Conservation (phyloP, 73 alveolate genomes). For the Tetrahymena elliotti region DNA sequence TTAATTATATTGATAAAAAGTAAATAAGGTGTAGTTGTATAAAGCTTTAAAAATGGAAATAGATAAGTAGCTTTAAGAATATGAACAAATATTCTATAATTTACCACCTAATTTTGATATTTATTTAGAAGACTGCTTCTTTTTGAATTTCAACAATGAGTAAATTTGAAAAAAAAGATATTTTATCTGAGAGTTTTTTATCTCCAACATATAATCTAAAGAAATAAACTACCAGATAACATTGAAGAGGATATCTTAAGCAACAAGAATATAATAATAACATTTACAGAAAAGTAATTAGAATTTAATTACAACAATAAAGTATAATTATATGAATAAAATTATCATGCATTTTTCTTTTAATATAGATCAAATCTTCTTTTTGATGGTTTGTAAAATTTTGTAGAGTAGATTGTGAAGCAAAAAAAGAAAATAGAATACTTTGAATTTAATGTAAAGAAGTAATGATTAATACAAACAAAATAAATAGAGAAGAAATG, state of each 20-base stretch:
- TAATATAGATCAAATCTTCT: background rate
- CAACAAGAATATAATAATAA: background rate
- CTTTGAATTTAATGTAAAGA: background rate
- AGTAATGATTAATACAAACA: background rate
- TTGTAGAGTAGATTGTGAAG: background rate
- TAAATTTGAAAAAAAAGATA: too few relatives aligned
- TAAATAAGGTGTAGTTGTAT: background rate
- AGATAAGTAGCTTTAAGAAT: background rate
- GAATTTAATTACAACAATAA: background rate
- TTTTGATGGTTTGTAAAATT: background rate
- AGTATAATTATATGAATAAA: too few relatives aligned
- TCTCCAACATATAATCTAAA: too few relatives aligned
- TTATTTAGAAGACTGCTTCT: background rate
- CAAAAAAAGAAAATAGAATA: background rate
- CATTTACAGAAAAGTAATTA: background rate
- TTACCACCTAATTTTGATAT: background rate
- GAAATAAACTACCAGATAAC: background rate
- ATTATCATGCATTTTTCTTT: background rate
- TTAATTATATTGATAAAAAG: too few relatives aligned
- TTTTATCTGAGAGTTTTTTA: too few relatives aligned
- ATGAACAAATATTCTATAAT: background rate
- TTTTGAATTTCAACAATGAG: background rate
- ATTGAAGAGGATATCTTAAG: background rate
- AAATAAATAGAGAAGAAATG: background rate
- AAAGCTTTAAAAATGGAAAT: background rate